Conservation (phyloP, 2,329 filamentous ascomycete genomes). For the Fusarium oxysporum region DNA sequence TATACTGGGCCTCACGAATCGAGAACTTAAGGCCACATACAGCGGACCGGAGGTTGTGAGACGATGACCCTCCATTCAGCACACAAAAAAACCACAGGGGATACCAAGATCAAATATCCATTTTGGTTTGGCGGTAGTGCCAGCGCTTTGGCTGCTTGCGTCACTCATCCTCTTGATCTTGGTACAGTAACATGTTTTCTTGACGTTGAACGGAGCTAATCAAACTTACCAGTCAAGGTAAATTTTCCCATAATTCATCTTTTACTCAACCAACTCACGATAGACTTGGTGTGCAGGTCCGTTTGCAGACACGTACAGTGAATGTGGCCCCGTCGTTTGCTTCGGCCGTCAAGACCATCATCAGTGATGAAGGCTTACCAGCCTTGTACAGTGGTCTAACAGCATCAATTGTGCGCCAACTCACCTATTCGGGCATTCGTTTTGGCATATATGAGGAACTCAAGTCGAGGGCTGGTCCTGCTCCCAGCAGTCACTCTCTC, state of each 20-base stretch:
- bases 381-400: not conserved
- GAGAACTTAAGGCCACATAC: rapidly evolving
- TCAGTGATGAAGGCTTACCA: not conserved
- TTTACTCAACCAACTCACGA: not conserved
- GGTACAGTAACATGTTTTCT: slow-evolving; percentile 63
- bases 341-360: not conserved
- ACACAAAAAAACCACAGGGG: rapidly evolving
- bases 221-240: not conserved
- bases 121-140: slow-evolving; percentile 98
- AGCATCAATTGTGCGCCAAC: not conserved
- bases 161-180: slow-evolving; percentile 93
- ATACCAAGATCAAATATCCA: slow-evolving; percentile 63
- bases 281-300: not conserved
- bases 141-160: slow-evolving; percentile 87
- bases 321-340: not conserved
- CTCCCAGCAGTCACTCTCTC: not conserved
- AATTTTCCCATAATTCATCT: not conserved
- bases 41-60: not conserved
- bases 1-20: too few relatives aligned
- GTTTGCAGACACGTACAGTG: not conserved
- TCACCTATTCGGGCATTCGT: not conserved
- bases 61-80: rapidly evolving
- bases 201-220: not conserved
- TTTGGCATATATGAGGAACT: not conserved
- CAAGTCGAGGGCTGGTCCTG: rapidly evolving